Base-by-base conservation (phyloP, 306 rosid species). In the Arachis hypogaea region DNA sequence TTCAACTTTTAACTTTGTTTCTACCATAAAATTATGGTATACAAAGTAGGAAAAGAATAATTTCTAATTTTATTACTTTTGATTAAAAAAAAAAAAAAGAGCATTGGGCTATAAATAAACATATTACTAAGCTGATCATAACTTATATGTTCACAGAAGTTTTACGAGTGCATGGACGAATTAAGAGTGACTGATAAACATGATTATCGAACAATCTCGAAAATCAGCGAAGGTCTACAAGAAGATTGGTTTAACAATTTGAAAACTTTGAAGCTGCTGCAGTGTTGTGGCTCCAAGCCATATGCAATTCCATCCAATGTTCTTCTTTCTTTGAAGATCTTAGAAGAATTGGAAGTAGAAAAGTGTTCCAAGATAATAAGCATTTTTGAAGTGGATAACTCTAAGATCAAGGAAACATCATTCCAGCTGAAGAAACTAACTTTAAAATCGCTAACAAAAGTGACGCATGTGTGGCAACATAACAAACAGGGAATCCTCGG, bases 361-460 rank as follows among this genome's bases (percentile, higher is more conserved):
- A 0, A 3, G 6, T 18, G 55, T 11, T 0, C 0, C 1, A 1
- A 2, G 0, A 12, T 51, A 0, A 11, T 6, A 43, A 57, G 1
- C 12, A 74, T 74, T 22, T 74, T 74, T 65, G 59, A 64, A 5
- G 5, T 28, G 45, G 7, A 62, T 41, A 11, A 62, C 41, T 8
- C n/a, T 14, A 0, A 29, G 8, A 38, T 9, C 5, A 1, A 2
- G 30, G 5, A 0, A 58, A 11, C 6, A 7, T 4, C 22, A 10
- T 44, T 29, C 43, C 57, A 4, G 12, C 46, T 72, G 59, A 59
- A 30, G 10, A 59, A 2, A 0, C 11, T 72, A 59, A 45, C 36
- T n/a, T 71, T 71, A 73, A 0, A 3, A 0, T 3, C 4, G 28
- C 59, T 67, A 8, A 1, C 12, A 0, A 3, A 30, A 3, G 18